Conservation (phyloP, 1,284 basidiomycete genomes). For the Moesziomyces sp. region DNA sequence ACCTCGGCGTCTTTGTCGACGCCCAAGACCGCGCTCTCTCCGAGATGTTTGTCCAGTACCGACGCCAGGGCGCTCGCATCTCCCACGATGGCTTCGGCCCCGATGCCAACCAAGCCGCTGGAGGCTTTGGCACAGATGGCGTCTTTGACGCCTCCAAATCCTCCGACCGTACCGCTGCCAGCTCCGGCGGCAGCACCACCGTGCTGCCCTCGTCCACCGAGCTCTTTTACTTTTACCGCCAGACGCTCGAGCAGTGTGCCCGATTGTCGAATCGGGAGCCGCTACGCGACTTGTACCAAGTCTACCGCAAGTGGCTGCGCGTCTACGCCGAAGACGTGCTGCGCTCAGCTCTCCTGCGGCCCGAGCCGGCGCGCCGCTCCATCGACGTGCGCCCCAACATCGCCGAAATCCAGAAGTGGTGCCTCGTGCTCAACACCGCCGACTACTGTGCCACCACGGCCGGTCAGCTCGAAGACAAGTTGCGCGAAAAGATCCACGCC, state of each 20-base stretch:
- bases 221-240: slow-evolving; percentile 95
- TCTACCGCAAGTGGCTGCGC: slow-evolving; percentile 89
- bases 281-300: slow-evolving; percentile 56
- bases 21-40: slow-evolving; percentile 82
- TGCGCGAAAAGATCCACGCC: slow-evolving; percentile 80
- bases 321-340: slow-evolving; percentile 86
- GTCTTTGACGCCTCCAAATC: slow-evolving; percentile 72
- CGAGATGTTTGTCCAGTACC: slow-evolving; percentile 55
- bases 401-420: slow-evolving; percentile 56
- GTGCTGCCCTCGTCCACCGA: slow-evolving; percentile 94
- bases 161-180: slow-evolving; percentile 71
- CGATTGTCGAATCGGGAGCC: slow-evolving; percentile 69
- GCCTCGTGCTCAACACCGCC: slow-evolving; percentile 89
- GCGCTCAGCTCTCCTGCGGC: slow-evolving; percentile 78
- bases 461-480: slow-evolving; percentile 89
- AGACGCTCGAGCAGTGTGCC: slow-evolving; percentile 92
- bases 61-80: slow-evolving; percentile 34
- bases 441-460: slow-evolving; percentile 96
- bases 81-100: slow-evolving; percentile 20
- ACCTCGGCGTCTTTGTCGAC: slow-evolving; percentile 92
- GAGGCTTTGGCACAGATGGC: slow-evolving; percentile 66
- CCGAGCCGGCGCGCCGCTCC: slow-evolving; percentile 45
- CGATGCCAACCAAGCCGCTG: slow-evolving; percentile 12
- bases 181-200: slow-evolving; percentile 73
- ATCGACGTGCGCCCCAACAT: slow-evolving; percentile 52